Evolutionary conservation across 108 stramenopile genomes (phyloP).

Genomic region (Nitzschia palea): DNA sequence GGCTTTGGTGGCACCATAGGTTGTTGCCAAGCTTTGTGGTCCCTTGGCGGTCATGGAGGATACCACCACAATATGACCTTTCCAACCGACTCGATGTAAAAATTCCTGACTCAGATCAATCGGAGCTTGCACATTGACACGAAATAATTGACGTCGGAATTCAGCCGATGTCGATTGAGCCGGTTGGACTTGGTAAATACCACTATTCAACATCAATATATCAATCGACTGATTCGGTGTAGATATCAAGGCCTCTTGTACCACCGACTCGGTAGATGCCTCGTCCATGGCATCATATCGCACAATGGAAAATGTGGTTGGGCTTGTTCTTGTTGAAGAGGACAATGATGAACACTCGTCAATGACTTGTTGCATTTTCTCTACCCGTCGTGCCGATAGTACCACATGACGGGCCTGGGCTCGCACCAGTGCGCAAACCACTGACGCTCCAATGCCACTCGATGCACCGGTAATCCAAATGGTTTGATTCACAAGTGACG

Average conservation of each 20-base stretch:
- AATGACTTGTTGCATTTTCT: slow-evolving; percentile 17
- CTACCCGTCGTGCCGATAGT: slow-evolving; percentile 28
- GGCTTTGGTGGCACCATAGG: slow-evolving; percentile 40
- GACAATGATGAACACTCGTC: not conserved
- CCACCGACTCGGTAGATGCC: not conserved
- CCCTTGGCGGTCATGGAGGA: slow-evolving; percentile 36
- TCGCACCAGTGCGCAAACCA: slow-evolving; percentile 24
- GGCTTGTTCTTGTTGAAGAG: not conserved
- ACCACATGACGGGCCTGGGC: slow-evolving; percentile 25
- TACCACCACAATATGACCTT: slow-evolving; percentile 37
- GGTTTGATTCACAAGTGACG: slow-evolving; percentile 20
- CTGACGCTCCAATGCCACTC: slow-evolving; percentile 40
- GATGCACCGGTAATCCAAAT: slow-evolving; percentile 47
- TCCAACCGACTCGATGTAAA: slow-evolving; percentile 6
- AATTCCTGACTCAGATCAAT: slow-evolving; percentile 6
- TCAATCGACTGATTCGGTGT: not conserved
- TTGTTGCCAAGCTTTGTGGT: slow-evolving; percentile 24
- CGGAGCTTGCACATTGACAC: slow-evolving; percentile 20
- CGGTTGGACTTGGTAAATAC: slow-evolving; percentile 16
- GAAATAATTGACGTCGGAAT: not conserved
- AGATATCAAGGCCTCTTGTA: not conserved
- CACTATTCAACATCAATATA: slow-evolving; percentile 11
- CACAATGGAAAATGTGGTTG: slow-evolving; percentile 12
- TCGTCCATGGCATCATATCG: slow-evolving; percentile 11
- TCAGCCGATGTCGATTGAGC: not conserved